These are phyloP conservation scores for Xylariaceae sp. DNA, from an alignment of 2,329 filamentous ascomycete genomes.

Conservation along the genomic window DNA sequence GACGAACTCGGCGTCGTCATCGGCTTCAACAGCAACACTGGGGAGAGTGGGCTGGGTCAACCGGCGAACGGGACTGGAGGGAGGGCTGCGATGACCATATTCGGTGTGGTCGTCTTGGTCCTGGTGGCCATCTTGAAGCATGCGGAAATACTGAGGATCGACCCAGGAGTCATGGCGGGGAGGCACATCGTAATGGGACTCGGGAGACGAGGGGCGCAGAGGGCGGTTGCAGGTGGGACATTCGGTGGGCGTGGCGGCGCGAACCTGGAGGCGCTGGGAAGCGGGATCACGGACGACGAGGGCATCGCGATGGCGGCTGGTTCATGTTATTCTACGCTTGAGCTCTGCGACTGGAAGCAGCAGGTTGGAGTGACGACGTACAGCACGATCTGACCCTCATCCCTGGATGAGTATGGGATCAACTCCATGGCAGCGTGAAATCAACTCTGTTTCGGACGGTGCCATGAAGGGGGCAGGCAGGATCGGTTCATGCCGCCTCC, in stretches of 20 bases:
- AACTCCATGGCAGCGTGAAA: conserved; percentile 51
- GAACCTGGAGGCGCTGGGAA: conserved; percentile 81
- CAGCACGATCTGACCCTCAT: conserved; percentile 77
- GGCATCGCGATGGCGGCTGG: conserved; percentile 84
- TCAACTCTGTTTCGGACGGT: too few relatives aligned
- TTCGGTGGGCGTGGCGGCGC: conserved; percentile 59
- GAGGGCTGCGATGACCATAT: conserved; percentile 35
- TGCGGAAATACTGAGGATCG: conserved; percentile 89
- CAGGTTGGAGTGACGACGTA: conserved; percentile 43
- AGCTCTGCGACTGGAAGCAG: not conserved
- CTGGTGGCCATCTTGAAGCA: conserved; percentile 62
- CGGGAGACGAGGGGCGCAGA: conserved; percentile 48
- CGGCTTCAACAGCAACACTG: conserved; percentile 24
- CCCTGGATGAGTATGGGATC: conserved; percentile 69
- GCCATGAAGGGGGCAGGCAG: too few relatives aligned
- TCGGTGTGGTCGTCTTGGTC: conserved; percentile 36
- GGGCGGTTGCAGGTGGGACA: conserved; percentile 91
- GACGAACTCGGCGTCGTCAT: conserved; percentile 46
- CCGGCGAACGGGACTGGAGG: conserved; percentile 52
- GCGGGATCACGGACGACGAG: conserved; percentile 86
- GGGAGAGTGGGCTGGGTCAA: conserved; percentile 45
- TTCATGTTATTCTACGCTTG: too few relatives aligned
- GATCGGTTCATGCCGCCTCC: too few relatives aligned
- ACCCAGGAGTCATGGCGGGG: conserved; percentile 64
- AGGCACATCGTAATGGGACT: conserved; percentile 46